Evolutionary conservation across 2,329 filamentous ascomycete genomes (phyloP).

Genomic region (Leptographium galeiforme): DNA sequence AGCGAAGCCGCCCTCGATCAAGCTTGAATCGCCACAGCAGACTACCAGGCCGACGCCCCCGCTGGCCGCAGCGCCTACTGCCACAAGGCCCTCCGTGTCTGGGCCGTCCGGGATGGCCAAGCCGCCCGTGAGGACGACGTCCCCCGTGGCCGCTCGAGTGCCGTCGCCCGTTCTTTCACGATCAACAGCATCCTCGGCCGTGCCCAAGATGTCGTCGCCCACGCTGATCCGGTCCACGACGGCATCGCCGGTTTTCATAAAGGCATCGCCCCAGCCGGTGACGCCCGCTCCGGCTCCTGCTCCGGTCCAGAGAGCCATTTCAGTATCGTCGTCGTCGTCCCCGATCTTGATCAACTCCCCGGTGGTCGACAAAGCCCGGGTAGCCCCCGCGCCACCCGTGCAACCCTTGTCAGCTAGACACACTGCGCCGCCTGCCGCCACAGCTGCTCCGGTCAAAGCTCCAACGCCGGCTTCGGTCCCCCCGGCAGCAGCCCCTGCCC

Average conservation of each 20-base stretch:
- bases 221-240: conserved; percentile 6
- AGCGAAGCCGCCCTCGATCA: conserved; percentile 1
- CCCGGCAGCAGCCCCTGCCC: conserved; percentile 11
- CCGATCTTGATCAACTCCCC: conserved; percentile 10
- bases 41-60: conserved; percentile 10
- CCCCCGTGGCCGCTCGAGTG: conserved; percentile 4
- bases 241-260: conserved; percentile 3
- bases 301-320: conserved; percentile 3
- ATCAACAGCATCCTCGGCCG: not conserved
- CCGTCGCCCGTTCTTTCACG: conserved; percentile 5
- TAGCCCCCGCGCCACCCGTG: not conserved
- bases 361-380: conserved; percentile 11
- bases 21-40: conserved; percentile 11
- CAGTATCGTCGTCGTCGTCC: conserved; percentile 6
- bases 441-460: conserved; percentile 13
- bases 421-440: conserved; percentile 1
- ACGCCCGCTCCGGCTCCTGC: not conserved
- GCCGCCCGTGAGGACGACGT: conserved; percentile 1
- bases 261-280: conserved; percentile 10
- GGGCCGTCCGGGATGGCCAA: conserved; percentile 5
- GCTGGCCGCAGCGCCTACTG: not conserved
- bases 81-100: not conserved
- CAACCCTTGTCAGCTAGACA: conserved; percentile 3
- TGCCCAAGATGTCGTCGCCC: conserved; percentile 4
- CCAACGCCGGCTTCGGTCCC: conserved; percentile 8